Evolutionary conservation across 78 protist species (phyloP).

Genomic region (Cavenderia fasciculata): DNA sequence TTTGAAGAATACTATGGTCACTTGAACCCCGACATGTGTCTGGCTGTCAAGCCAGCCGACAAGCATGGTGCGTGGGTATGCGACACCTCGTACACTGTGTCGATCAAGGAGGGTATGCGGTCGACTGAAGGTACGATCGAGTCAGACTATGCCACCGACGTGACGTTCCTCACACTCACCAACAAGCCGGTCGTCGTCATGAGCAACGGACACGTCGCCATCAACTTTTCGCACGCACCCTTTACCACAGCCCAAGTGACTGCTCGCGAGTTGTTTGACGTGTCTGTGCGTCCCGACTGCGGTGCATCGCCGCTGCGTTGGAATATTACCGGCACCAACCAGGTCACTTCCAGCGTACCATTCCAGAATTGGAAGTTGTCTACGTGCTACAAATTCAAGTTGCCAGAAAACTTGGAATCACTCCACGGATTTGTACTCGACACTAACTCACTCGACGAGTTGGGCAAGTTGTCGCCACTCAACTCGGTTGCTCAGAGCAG

Average conservation of each 20-base stretch:
- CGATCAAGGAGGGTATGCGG: background rate
- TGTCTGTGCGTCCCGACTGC: conserved; percentile 40
- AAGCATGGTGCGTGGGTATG: background rate
- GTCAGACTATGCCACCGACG: background rate
- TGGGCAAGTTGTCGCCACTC: background rate
- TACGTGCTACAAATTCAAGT: conserved; percentile 11
- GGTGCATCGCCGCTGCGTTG: conserved; percentile 32
- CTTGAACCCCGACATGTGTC: background rate
- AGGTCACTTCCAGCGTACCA: background rate
- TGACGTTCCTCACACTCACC: conserved; percentile 1
- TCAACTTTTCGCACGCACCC: conserved; percentile 9
- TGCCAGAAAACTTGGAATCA: conserved; percentile 38
- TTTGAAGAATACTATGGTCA: background rate
- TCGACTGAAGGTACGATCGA: conserved; percentile 29
- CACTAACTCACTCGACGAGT: background rate
- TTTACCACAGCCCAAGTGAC: background rate
- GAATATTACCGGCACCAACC: background rate
- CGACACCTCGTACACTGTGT: background rate
- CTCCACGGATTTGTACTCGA: conserved; percentile 15
- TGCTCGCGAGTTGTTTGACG: background rate
- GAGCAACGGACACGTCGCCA: background rate
- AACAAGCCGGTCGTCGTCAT: background rate
- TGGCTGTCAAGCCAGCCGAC: conserved; percentile 12
- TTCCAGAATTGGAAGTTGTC: background rate
- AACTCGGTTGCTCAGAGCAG: background rate